A percentile compares a stretch with the other conserved stretches of the same genome.
These are phyloP conservation scores for Phaeoacremonium minimum DNA, from an alignment of 2,329 filamentous ascomycete species.

Conservation along the genomic window DNA sequence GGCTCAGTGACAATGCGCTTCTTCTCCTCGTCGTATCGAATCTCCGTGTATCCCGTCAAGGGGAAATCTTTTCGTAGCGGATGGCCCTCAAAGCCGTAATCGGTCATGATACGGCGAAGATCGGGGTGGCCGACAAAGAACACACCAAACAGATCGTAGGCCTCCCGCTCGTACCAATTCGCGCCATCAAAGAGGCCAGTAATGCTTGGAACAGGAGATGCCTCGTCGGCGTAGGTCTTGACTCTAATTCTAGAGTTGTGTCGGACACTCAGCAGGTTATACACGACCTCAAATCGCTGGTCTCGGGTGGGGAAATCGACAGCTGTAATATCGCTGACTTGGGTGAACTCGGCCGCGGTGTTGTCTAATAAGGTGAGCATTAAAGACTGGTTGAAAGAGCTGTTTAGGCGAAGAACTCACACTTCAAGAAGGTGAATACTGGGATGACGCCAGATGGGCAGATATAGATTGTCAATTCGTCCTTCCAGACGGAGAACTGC, in stretches of 20 bases:
- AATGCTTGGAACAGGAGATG: conserved; percentile 85
- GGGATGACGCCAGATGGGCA: conserved; percentile 83
- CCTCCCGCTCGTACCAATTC: conserved; percentile 98
- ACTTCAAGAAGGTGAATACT: conserved; percentile 90
- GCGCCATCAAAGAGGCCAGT: conserved; percentile 86
- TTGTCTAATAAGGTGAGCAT: conserved; percentile 56
- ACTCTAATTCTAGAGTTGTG: conserved; percentile 96
- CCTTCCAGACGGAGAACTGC: conserved; percentile 99
- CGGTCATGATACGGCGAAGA: conserved; percentile 95
- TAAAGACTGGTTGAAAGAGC: not conserved
- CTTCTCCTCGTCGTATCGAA: conserved; percentile 98
- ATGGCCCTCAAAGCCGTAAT: conserved; percentile 98
- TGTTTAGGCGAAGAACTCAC: conserved; percentile 26
- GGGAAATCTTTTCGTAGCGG: conserved; percentile 97
- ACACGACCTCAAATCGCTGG: conserved; percentile 95
- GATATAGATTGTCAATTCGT: conserved; percentile 94
- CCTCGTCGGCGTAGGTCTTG: conserved; percentile 98
- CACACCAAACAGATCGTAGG: conserved; percentile 95
- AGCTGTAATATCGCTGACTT: conserved; percentile 86
- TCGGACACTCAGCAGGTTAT: conserved; percentile 92
- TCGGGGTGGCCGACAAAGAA: conserved; percentile 96
- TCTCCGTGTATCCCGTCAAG: conserved; percentile 94
- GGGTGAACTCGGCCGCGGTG: conserved; percentile 94
- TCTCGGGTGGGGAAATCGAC: conserved; percentile 95
- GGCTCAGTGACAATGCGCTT: conserved; percentile 98